Evolutionary conservation across 192 early-diverging fungal species (phyloP).

Genomic region (Obelidium mucronatum): DNA sequence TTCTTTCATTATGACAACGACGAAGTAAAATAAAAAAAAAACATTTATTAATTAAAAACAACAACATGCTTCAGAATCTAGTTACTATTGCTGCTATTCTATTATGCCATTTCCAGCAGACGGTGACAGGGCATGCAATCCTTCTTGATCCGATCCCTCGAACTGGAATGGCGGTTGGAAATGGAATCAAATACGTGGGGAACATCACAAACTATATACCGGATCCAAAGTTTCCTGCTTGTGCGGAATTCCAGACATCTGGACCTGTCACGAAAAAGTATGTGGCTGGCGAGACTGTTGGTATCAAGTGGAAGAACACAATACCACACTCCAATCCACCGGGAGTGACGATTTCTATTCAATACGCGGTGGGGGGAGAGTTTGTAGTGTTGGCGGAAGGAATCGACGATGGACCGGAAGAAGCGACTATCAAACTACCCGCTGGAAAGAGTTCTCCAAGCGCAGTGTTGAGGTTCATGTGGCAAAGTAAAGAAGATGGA

Average conservation of each 20-base stretch:
- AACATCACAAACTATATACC: slow-evolving; percentile 45
- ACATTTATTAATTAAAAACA: no score
- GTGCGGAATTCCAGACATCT: slow-evolving; percentile 31
- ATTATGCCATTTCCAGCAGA: no score
- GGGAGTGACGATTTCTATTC: slow-evolving; percentile 47
- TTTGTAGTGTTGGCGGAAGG: slow-evolving; percentile 39
- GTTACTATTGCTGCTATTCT: no score
- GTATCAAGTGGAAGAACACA: slow-evolving; percentile 45
- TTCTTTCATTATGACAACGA: no score
- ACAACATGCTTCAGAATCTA: no score
- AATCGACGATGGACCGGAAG: slow-evolving; percentile 36
- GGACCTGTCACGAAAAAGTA: slow-evolving; percentile 38
- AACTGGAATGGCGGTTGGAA: slow-evolving; percentile 43
- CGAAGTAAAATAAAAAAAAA: no score
- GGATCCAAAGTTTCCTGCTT: slow-evolving; percentile 9
- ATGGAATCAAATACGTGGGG: slow-evolving; percentile 41
- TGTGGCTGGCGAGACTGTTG: slow-evolving; percentile 32
- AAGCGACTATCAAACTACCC: slow-evolving; percentile 41
- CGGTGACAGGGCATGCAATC: no score
- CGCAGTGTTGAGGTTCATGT: slow-evolving; percentile 57
- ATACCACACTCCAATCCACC: slow-evolving; percentile 46
- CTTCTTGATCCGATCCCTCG: not conserved
- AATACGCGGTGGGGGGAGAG: slow-evolving; percentile 28
- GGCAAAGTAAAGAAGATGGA: slow-evolving; percentile 53
- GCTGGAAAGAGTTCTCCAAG: slow-evolving; percentile 40